phyloP scores from a whole-genome alignment of 108 stramenopile genomes.

The Cyclostephanos invisitatus region DNA sequence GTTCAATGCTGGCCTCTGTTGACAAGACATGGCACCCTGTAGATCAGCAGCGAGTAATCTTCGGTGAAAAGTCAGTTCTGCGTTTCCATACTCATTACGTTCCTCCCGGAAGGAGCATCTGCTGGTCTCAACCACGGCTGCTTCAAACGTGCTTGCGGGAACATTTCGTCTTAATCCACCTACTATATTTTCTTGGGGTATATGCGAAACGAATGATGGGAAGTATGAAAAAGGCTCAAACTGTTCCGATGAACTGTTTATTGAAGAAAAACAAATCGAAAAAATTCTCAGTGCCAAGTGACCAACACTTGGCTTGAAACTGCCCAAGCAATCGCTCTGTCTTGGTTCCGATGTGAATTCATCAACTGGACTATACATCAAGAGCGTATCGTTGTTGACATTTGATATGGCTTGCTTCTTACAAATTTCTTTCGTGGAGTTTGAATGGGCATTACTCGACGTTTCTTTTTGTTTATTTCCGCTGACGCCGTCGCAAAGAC shows the following conservation, averaged over 20 bases:
- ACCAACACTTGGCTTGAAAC: neutral
- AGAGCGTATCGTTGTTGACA: neutral
- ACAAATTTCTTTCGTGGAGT: slow-evolving; percentile 2
- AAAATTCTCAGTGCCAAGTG: slow-evolving; percentile 27
- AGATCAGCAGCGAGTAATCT: slow-evolving; percentile 24
- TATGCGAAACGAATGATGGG: slow-evolving; percentile 60
- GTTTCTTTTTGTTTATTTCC: neutral
- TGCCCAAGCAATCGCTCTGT: slow-evolving; percentile 19
- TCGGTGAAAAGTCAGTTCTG: slow-evolving; percentile 8
- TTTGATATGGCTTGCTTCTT: neutral
- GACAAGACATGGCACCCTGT: slow-evolving; percentile 15
- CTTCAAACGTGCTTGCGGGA: neutral
- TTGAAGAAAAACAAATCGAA: slow-evolving; percentile 22
- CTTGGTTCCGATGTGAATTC: neutral
- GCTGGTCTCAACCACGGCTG: slow-evolving; percentile 18
- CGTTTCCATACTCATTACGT: slow-evolving; percentile 3
- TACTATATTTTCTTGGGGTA: slow-evolving; percentile 12
- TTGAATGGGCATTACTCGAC: neutral
- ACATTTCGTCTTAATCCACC: slow-evolving; percentile 14
- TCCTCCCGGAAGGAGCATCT: slow-evolving; percentile 7
- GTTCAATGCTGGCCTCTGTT: slow-evolving; percentile 21
- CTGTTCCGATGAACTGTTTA: slow-evolving; percentile 31
- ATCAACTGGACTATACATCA: slow-evolving; percentile 12
- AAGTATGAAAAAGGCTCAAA: slow-evolving; percentile 66
- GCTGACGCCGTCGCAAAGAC: neutral